Evolutionary conservation across 805 yeast species (phyloP).

Genomic region (Isabelozyma pseudorhagii): DNA sequence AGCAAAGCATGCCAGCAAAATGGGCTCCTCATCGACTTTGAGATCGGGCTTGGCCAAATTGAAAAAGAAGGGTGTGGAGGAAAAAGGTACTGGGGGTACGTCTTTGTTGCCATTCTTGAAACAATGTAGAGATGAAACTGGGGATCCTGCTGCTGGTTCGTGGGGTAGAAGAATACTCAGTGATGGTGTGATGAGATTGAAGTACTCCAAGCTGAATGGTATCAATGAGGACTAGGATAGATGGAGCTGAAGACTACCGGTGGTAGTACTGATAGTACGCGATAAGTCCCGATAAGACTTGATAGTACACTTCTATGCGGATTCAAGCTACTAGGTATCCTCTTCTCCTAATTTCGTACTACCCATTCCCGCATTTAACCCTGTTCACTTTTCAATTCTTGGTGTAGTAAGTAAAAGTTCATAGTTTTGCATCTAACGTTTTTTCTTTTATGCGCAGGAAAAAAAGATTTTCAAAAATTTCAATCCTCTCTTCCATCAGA

Average conservation of each 20-base stretch:
- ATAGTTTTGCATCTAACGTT: background rate
- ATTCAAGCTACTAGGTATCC: background rate
- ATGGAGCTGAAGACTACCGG: too few species aligned
- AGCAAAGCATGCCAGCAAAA: conserved; percentile 53
- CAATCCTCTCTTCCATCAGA: background rate
- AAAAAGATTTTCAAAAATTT: background rate
- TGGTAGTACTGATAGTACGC: background rate
- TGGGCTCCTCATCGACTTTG: conserved; percentile 57
- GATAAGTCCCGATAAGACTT: too few species aligned
- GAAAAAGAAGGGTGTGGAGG: conserved; percentile 46
- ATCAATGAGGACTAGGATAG: conserved; percentile 30
- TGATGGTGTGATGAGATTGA: conserved; percentile 48
- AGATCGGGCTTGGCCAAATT: conserved; percentile 65
- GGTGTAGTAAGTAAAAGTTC: background rate
- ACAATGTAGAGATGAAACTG: conserved; percentile 95
- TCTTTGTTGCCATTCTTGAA: conserved; percentile 86
- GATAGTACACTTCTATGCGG: background rate
- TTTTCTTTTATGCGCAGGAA: background rate
- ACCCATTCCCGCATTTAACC: too few species aligned
- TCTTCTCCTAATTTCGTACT: too few species aligned
- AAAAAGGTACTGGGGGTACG: conserved; percentile 93
- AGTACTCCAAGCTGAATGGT: conserved; percentile 36
- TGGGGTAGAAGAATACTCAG: conserved; percentile 81
- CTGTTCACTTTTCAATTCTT: too few species aligned
- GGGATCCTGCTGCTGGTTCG: conserved; percentile 85